Evolutionary conservation across 2,329 filamentous ascomycete species (phyloP).

Genomic region (Sarocladium strictum): DNA sequence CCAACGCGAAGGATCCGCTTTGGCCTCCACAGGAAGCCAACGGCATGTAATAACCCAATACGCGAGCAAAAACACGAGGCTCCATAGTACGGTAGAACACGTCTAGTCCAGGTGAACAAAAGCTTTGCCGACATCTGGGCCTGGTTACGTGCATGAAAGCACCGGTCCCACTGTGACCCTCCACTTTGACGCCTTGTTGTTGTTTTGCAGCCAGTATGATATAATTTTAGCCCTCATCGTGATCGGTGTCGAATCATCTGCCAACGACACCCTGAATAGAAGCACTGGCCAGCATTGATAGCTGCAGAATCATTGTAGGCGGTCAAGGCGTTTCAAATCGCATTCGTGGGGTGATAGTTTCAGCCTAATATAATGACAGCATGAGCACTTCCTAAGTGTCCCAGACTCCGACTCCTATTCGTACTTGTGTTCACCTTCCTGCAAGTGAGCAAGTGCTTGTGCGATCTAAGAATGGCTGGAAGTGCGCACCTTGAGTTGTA

Average conservation of each 20-base stretch:
- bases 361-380: not conserved
- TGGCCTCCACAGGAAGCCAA: not conserved
- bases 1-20: not conserved
- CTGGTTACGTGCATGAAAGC: slow-evolving; percentile 3
- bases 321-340: not conserved
- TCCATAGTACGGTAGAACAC: not conserved
- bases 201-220: not conserved
- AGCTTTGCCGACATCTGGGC: not conserved
- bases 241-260: not conserved
- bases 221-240: not conserved
- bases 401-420: too few relatives aligned
- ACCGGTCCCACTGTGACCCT: slow-evolving; percentile 4
- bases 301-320: not conserved
- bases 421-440: too few relatives aligned
- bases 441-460: not conserved
- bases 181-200: not conserved
- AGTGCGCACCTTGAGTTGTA: too few relatives aligned
- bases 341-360: not conserved
- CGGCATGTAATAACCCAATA: not conserved
- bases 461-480: not conserved
- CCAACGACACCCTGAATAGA: not conserved
- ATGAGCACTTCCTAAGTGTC: not conserved
- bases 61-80: not conserved
- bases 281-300: not conserved
- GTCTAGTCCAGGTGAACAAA: not conserved